Base-by-base conservation (phyloP, 768 basidiomycete species). In the Pisolithus microcarpus region DNA sequence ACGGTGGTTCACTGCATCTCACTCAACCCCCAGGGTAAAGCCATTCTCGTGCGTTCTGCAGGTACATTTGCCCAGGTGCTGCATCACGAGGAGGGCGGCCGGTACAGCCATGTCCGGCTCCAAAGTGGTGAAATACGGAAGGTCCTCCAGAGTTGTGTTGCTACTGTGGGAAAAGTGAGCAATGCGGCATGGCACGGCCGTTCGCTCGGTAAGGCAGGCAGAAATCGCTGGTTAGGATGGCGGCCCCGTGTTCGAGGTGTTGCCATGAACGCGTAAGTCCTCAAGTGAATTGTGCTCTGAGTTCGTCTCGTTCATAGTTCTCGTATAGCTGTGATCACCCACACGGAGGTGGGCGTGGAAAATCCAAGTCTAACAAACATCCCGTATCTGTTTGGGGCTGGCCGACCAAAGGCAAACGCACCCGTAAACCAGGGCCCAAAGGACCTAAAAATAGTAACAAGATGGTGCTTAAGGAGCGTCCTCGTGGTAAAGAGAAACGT, bases 341-440 rank as follows among this genome's bases (percentile, higher is more conserved):
- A 54, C 93, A 96, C 65, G 94, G 94, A 69, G 94, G 95, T 74
- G 95, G 95, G 68, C 87, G 95, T 71, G 95, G 95, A 59, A 97
- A 95, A 70, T 90, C 87, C 53, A 98, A 99, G 77, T 91, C 90
- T 52, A 84, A 94, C 80, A 95, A 91, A 64, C 85, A 93, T 65
- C 91, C 94, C 2, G 84, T 88, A 24, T 92, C 90, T 10, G 81
- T 89, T 48, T 96, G 87, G 85, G 93, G 91, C 50, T 92, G 89
- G 87, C 77, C 86, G 52, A 87, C 91, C 13, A 91, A 92, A 74
- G 93, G 93, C 52, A 89, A 84, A 54, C 79, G 95, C 52, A 99
- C 95, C 50, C 84, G 95, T 61, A 87, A 91, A 65, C 89, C 92
- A 15, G 91, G 91, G 43, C 89, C 87, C 52, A 91, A 87, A 62